phyloP scores from a whole-genome alignment of 306 rosid genomes.

The Dalbergia cultrata region DNA sequence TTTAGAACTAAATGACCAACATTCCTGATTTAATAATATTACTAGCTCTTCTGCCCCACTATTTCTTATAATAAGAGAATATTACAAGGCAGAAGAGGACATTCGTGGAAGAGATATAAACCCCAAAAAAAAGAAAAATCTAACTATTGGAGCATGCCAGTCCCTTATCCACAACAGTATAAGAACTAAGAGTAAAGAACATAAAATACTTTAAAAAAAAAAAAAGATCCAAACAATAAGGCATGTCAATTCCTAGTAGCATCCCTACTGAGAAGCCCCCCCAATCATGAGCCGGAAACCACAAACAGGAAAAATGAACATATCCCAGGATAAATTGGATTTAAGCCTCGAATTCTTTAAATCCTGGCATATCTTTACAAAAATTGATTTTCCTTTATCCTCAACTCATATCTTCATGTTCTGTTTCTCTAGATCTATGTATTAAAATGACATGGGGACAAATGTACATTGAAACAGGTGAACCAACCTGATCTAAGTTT shows the following conservation, averaged over 20 bases:
- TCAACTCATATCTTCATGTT: not conserved
- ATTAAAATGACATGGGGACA: not conserved
- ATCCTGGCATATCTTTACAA: not conserved
- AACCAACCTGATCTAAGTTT: not conserved
- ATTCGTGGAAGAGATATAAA: not conserved
- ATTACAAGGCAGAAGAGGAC: not conserved
- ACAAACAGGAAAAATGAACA: not conserved
- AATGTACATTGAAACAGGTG: not conserved
- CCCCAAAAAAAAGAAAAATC: not conserved
- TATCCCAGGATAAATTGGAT: not conserved
- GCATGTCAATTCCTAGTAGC: not conserved
- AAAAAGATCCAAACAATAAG: not conserved
- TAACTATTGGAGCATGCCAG: not conserved
- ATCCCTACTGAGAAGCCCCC: not conserved
- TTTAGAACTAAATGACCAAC: not conserved
- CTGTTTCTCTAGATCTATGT: not conserved
- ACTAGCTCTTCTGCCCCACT: slow-evolving; percentile 12
- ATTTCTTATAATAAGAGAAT: slow-evolving; percentile 14
- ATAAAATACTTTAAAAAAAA: not conserved
- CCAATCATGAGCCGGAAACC: not conserved
- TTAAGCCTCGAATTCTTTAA: not conserved
- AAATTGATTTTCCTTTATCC: not conserved
- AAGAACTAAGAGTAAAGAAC: slow-evolving; percentile 1
- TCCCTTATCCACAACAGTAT: not conserved
- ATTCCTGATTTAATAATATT: not conserved